A percentile compares a stretch with the other conserved stretches of the same genome.
These are phyloP conservation scores for Passalora sequoiae DNA, from an alignment of 2,329 filamentous ascomycete genomes.

Conservation along the genomic window DNA sequence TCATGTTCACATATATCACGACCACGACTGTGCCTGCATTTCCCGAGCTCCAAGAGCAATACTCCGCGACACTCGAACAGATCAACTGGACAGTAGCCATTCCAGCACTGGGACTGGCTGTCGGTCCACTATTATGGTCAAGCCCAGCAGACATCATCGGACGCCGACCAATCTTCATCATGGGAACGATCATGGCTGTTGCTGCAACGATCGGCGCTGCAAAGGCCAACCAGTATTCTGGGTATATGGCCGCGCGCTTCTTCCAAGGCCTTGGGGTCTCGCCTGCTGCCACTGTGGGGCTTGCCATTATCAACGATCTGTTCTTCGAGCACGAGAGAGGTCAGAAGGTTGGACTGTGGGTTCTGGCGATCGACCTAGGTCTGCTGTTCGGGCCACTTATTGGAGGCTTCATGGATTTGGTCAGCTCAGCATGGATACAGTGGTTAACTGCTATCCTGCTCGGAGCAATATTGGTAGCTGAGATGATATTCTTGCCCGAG, in stretches of 20 bases:
- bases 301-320: constrained; percentile 19
- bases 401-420: constrained; percentile 17
- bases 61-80: constrained; percentile 14
- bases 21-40: constrained; percentile 19
- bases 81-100: constrained; percentile 21
- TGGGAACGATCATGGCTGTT: constrained; percentile 15
- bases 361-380: constrained; percentile 18
- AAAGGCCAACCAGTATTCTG: constrained; percentile 6
- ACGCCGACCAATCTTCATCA: constrained; percentile 18
- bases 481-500: constrained; percentile 17
- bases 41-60: constrained; percentile 15
- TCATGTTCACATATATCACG: constrained; percentile 22
- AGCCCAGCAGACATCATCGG: constrained; percentile 20
- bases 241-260: constrained; percentile 19
- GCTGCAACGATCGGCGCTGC: constrained; percentile 19
- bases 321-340: constrained; percentile 20
- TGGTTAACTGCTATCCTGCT: constrained; percentile 18
- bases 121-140: constrained; percentile 18
- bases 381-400: constrained; percentile 16
- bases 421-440: constrained; percentile 15
- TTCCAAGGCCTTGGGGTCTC: constrained; percentile 18
- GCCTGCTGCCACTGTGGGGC: constrained; percentile 17
- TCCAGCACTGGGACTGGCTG: constrained; percentile 13
- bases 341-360: constrained; percentile 18
- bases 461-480: constrained; percentile 14